These are phyloP conservation scores for Saccharomyces hybrid DNA, from an alignment of 1,139 yeast genomes.

Conservation along the genomic window DNA sequence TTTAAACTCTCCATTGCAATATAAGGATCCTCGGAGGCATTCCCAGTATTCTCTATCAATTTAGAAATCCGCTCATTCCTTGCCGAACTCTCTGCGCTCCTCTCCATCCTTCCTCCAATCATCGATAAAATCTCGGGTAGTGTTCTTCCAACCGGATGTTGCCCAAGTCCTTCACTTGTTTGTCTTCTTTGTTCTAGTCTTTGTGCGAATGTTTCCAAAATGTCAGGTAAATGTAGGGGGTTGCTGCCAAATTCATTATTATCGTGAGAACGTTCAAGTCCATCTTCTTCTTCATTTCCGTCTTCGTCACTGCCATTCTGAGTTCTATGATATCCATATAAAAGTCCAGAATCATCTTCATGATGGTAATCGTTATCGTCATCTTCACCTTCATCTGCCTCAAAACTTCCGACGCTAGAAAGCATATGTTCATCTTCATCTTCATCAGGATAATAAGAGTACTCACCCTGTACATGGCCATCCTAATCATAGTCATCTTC, in stretches of 20 bases:
- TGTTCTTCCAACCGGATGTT: conserved; percentile 15
- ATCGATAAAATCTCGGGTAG: conserved; percentile 16
- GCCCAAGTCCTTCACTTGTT: conserved; percentile 2
- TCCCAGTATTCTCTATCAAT: conserved; percentile 23
- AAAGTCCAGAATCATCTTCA: conserved; percentile 19
- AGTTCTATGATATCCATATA: conserved; percentile 12
- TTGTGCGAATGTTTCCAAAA: conserved; percentile 4
- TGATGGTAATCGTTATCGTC: conserved; percentile 4
- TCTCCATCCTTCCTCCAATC: conserved; percentile 33
- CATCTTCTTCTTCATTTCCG: conserved; percentile 24
- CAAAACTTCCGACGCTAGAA: conserved; percentile 20
- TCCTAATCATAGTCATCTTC: conserved; percentile 16
- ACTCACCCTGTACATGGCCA: conserved; percentile 12
- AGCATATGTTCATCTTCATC: conserved; percentile 24
- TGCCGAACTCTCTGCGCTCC: conserved; percentile 10
- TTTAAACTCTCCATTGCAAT: conserved; percentile 50
- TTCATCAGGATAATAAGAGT: conserved; percentile 11
- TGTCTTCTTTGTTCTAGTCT: conserved; percentile 4
- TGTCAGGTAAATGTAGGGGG: conserved; percentile 13
- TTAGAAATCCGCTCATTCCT: conserved; percentile 18
- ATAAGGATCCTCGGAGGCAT: conserved; percentile 38
- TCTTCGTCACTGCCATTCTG: conserved; percentile 17
- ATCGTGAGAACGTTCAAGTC: conserved; percentile 6
- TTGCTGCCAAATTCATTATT: conserved; percentile 10
- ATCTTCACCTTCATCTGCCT: conserved; percentile 15